Percentiles rank a stretch among this genome's conserved stretches.
These are phyloP conservation scores for Lichtheimia hyalospora DNA, from an alignment of 371 early-diverging fungal species.

Conservation along the genomic window DNA sequence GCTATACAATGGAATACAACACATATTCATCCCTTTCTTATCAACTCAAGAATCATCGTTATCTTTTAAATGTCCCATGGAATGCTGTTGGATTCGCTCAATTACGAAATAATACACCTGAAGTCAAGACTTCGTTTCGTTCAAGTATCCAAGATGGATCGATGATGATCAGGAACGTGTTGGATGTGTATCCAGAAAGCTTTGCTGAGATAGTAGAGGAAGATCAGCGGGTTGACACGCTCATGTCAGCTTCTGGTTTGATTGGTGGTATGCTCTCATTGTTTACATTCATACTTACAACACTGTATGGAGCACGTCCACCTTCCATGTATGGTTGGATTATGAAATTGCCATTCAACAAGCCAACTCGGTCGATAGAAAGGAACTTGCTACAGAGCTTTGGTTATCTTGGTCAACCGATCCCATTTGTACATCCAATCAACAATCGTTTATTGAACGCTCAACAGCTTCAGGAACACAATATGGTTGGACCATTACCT, in stretches of 20 bases:
- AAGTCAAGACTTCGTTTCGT: background rate
- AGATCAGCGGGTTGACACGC: background rate
- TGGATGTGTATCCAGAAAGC: background rate
- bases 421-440: slow-evolving; percentile 1
- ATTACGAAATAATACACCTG: background rate
- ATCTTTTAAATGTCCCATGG: background rate
- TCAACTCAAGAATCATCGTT: background rate
- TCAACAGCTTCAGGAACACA: too few species aligned
- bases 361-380: background rate
- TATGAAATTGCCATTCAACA: background rate
- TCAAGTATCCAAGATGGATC: background rate
- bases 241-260: background rate
- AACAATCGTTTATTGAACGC: background rate
- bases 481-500: too few species aligned
- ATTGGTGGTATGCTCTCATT: background rate
- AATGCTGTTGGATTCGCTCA: slow-evolving; percentile 2
- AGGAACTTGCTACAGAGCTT: slow-evolving; percentile 1
- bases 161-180: background rate
- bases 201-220: background rate
- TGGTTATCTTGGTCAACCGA: slow-evolving; percentile 1
- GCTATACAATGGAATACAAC: background rate
- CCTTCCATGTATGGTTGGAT: background rate
- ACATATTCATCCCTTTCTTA: background rate
- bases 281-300: background rate
- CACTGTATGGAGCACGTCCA: background rate